phyloP scores from a whole-genome alignment of 768 basidiomycete species.

The Boletus rubropictus region DNA sequence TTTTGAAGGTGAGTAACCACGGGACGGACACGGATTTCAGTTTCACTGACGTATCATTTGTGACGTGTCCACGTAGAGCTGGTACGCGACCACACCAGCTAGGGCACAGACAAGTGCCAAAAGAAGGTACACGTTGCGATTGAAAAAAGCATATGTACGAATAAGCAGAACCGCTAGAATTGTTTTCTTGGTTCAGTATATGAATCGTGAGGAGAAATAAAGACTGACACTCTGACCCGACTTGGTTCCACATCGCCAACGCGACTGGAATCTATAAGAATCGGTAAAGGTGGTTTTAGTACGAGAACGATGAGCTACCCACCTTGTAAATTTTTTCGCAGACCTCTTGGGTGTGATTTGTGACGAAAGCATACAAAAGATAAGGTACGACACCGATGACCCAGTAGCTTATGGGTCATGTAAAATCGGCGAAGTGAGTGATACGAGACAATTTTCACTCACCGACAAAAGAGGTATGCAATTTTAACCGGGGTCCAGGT shows the following conservation, averaged over 20 bases:
- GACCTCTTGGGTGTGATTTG: slow-evolving; percentile 56
- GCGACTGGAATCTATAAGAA: slow-evolving; percentile 63
- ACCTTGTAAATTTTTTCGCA: slow-evolving; percentile 72
- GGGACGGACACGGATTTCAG: background rate
- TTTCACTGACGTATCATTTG: slow-evolving; percentile 63
- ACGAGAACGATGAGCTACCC: slow-evolving; percentile 4
- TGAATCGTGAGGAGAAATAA: background rate
- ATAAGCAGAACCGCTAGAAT: slow-evolving; percentile 67
- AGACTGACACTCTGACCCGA: slow-evolving; percentile 65
- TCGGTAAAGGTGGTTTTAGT: background rate
- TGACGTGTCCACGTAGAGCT: slow-evolving; percentile 72
- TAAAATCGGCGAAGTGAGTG: slow-evolving; percentile 3
- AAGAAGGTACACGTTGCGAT: slow-evolving; percentile 65
- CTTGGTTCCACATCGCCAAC: slow-evolving; percentile 84
- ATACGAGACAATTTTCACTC: slow-evolving; percentile 30
- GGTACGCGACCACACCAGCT: slow-evolving; percentile 71
- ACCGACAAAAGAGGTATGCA: slow-evolving; percentile 82
- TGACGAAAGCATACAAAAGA: slow-evolving; percentile 69
- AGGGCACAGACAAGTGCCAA: slow-evolving; percentile 59
- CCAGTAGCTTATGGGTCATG: slow-evolving; percentile 55
- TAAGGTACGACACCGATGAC: slow-evolving; percentile 77
- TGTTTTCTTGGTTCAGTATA: slow-evolving; percentile 7
- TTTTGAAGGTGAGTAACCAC: slow-evolving; percentile 9
- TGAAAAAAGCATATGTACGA: slow-evolving; percentile 83
- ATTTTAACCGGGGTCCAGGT: slow-evolving; percentile 81